Conservation (phyloP, 352 stramenopile genomes). For the Pythium aphanidermatum region DNA sequence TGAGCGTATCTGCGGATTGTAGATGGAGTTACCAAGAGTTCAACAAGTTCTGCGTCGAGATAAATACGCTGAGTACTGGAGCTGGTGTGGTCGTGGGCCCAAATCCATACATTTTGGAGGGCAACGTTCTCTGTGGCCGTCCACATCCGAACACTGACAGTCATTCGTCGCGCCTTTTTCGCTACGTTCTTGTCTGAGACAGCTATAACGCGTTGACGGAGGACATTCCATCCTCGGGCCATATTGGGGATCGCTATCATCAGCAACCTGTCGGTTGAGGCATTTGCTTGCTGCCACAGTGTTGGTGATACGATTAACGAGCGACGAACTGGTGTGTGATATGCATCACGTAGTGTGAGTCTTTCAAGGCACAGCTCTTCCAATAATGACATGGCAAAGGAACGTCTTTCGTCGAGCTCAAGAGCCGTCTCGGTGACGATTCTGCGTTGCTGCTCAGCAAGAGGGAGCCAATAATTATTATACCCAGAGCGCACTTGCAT, state of each 20-base stretch:
- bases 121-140: not conserved
- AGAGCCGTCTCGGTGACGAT: conserved; percentile 21
- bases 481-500: conserved; percentile 26
- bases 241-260: conserved; percentile 44
- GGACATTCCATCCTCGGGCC: conserved; percentile 28
- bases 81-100: conserved; percentile 44
- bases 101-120: conserved; percentile 29
- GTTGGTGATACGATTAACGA: conserved; percentile 39
- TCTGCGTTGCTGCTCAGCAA: conserved; percentile 16
- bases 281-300: conserved; percentile 20
- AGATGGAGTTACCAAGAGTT: too few species aligned
- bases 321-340: conserved; percentile 35
- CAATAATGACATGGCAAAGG: conserved; percentile 26
- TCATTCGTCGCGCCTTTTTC: too few species aligned
- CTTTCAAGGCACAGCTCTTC: conserved; percentile 28
- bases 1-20: conserved; percentile 1
- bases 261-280: conserved; percentile 8
- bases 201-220: conserved; percentile 31
- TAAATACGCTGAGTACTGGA: conserved; percentile 43
- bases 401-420: conserved; percentile 24
- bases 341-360: conserved; percentile 41
- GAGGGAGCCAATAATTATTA: conserved; percentile 22
- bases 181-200: conserved; percentile 16
- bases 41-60: conserved; percentile 61
- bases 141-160: conserved; percentile 2